Base-by-base conservation (phyloP, 2,329 filamentous ascomycete genomes). In the Clathrospora elynae region DNA sequence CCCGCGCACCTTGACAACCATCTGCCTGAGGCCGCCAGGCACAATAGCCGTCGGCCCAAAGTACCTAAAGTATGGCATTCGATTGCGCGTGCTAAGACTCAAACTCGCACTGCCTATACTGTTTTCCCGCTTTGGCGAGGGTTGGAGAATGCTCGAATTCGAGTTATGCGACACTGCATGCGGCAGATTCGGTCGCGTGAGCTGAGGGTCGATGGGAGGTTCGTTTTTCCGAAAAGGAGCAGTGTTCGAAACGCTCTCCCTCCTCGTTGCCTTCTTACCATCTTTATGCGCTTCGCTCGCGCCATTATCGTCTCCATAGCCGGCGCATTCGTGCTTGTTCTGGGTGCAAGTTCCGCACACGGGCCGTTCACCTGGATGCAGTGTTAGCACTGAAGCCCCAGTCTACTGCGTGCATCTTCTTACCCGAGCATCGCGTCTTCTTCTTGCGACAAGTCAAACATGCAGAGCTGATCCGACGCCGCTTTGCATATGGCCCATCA, bases 21-120 rank as follows among this genome's bases (percentile, higher is more conserved):
- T 95, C 68, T 95, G 89, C 70, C 95, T 95, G 73, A 90, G 95
- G 14, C n/a, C n/a, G n/a, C 90, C 90, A 1, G 90, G 90, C 37
- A 93, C 88, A 61, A 95, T 95, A 50, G 90, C 90, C 1, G 90
- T 95, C 0, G 89, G 88, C 0, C 90, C 90, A 64, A 95, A 93
- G 70, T 93, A 95, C 47, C 90, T 79, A 60, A 95, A 95, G 66
- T 93, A 96, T 0, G 90, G 90, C 51, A 95, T 88, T 39, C 86
- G 80, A 61, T 86, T 80, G 75, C 65, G 74, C 68, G 55, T 80
- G 75, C 49, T 80, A 29, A 75, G 65, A 55, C 67, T 75, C 38
- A 71, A 46, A 12, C 48, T 28, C n/a, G 38, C 34, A 13, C 43
- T 51, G 48, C 49, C 41, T 13, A 42, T 46, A 6, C 56, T 44